Evolutionary conservation across 441 rosid genomes (phyloP), one percentile per base, ranked within the genome.

Genomic region (Bruguiera hainesii): DNA sequence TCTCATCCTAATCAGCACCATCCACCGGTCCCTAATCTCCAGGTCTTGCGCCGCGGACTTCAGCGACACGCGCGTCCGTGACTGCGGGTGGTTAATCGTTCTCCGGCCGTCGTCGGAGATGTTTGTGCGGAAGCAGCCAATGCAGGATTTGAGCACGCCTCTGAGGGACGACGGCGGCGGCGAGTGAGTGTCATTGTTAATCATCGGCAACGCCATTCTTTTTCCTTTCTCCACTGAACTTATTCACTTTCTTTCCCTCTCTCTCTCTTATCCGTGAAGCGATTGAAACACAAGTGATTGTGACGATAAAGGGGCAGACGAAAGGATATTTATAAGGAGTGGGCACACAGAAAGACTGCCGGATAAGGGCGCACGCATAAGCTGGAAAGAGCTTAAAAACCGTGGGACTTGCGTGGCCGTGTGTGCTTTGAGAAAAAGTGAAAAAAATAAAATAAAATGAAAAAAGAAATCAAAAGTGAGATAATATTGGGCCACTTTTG

Each of bases 71-170:
- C 84, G 82, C 3, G 85, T 56, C 71, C 73, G 71, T 11, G 59
- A 56, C 39, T 59, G 56, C 31, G 33, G 4, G 13, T 37, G 46
- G 10, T 37, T 10, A 37, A 11, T 11, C 48, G 78, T 79, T 58
- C 61, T 11, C 61, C 50, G 56, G 51, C 62, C 16, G 57, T 56
- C 39, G 63, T 42, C 48, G 48, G 48, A 58, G 4, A 59, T 53
- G 60, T 29, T 62, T 2, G 73, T 42, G n/a, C 80, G 67, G 78
- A 85, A 73, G 42, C 90, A 87, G 53, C 87, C 79, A 23, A 84
- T 74, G 7, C 83, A 71, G 48, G 83, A 79, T 63, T 79, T 75
- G 71, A 83, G 71, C 64, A 58, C 78, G 70, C 65, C 66, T 29
- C 30, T 65, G 5, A 78, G 46, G 6, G 76, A 67, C 35, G 60